Evolutionary conservation across 225 moss, liverwort and hornwort species (phyloP).

Genomic region (Bryoerythrophyllum caledonicum): DNA sequence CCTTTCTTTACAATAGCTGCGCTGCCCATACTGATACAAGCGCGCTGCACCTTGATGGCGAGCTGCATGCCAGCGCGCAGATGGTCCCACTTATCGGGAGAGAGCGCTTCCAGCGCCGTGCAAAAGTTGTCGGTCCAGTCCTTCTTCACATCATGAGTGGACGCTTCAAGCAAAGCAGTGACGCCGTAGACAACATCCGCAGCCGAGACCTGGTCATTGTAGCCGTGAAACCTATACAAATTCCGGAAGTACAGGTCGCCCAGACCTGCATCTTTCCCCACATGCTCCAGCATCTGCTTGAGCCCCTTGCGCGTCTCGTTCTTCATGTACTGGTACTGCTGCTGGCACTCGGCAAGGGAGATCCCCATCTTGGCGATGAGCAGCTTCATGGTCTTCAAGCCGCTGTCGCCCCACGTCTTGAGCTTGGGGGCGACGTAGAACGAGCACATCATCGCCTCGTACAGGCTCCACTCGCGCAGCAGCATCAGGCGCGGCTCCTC

Average conservation of each 20-base stretch:
- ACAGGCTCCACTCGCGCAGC: slow-evolving; percentile 93
- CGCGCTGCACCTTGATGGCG: slow-evolving; percentile 88
- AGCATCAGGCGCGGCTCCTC: slow-evolving; percentile 92
- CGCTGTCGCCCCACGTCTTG: slow-evolving; percentile 86
- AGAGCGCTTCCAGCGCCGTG: slow-evolving; percentile 72
- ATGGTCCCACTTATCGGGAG: slow-evolving; percentile 58
- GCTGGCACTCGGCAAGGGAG: slow-evolving; percentile 68
- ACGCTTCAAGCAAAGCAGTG: slow-evolving; percentile 71
- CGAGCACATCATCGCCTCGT: slow-evolving; percentile 86
- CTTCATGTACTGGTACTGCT: slow-evolving; percentile 88
- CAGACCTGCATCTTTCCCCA: slow-evolving; percentile 63
- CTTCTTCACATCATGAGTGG: slow-evolving; percentile 37
- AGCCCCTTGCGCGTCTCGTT: slow-evolving; percentile 79
- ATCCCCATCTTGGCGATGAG: slow-evolving; percentile 72
- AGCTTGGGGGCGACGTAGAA: slow-evolving; percentile 86
- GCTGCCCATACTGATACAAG: slow-evolving; percentile 75
- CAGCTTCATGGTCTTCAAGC: slow-evolving; percentile 73
- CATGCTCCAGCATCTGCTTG: slow-evolving; percentile 63
- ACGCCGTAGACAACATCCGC: slow-evolving; percentile 95
- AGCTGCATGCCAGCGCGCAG: slow-evolving; percentile 83
- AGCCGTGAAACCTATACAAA: slow-evolving; percentile 79
- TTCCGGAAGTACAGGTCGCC: slow-evolving; percentile 78
- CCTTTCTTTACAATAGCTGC: slow-evolving; percentile 78
- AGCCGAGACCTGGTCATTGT: slow-evolving; percentile 81
- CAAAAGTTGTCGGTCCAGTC: slow-evolving; percentile 75